Evolutionary conservation across 192 early-diverging fungal genomes (phyloP).

Genomic region (Rhizoclosmatium sp.): DNA sequence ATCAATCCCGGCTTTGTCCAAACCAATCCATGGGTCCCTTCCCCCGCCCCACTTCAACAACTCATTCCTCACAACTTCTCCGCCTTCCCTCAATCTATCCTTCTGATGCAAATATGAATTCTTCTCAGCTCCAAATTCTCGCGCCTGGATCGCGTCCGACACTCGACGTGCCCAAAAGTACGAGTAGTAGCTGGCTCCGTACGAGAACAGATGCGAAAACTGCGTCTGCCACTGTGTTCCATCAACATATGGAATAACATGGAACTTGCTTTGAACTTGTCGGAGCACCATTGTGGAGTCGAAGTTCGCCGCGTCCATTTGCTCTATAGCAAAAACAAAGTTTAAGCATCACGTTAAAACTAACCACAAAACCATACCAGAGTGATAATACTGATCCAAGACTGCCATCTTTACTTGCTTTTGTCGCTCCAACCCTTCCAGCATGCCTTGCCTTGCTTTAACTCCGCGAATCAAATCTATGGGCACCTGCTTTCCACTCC

Average conservation of each 20-base stretch:
- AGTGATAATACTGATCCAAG: conserved; percentile 90
- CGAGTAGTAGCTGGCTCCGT: conserved; percentile 94
- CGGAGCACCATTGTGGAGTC: conserved; percentile 65
- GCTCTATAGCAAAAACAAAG: background rate
- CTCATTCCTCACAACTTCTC: conserved; percentile 72
- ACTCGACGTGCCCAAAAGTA: conserved; percentile 90
- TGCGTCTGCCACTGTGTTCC: conserved; percentile 89
- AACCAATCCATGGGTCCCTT: conserved; percentile 82
- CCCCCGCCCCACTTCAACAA: conserved; percentile 94
- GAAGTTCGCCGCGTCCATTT: conserved; percentile 45
- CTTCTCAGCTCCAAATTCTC: conserved; percentile 68
- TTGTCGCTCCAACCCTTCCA: conserved; percentile 81
- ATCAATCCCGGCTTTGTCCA: conserved; percentile 49
- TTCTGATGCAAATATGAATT: conserved; percentile 64
- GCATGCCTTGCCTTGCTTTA: conserved; percentile 52
- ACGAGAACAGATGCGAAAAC: conserved; percentile 90
- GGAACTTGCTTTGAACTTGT: conserved; percentile 64
- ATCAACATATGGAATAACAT: conserved; percentile 74
- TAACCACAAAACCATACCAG: background rate
- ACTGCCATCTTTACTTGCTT: conserved; percentile 91
- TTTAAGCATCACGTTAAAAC: background rate
- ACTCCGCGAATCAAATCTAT: conserved; percentile 31
- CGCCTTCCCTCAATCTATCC: conserved; percentile 43
- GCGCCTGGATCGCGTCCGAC: conserved; percentile 79
- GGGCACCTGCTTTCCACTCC: conserved; percentile 71